Evolutionary conservation across 2,329 filamentous ascomycete genomes (phyloP).

Genomic region (Atkinsonella texensis): DNA sequence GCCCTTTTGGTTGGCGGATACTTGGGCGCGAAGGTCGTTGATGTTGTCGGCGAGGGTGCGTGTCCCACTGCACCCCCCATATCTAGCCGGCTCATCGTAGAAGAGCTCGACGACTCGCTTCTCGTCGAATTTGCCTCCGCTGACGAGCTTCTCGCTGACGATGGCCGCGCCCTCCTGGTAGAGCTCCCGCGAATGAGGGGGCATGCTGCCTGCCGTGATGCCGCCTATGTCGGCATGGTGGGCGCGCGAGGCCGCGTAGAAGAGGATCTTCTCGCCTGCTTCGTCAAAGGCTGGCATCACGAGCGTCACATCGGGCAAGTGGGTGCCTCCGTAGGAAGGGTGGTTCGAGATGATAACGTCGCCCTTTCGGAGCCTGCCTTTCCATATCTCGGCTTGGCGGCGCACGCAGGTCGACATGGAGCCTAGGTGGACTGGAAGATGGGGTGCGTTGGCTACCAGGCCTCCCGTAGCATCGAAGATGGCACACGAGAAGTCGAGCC

Average conservation of each 20-base stretch:
- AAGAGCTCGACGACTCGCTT: constrained; percentile 61
- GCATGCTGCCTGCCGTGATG: constrained; percentile 72
- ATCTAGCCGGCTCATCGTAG: constrained; percentile 60
- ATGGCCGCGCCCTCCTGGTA: constrained; percentile 53
- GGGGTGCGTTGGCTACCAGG: constrained; percentile 67
- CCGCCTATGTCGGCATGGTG: constrained; percentile 82
- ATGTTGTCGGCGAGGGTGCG: constrained; percentile 70
- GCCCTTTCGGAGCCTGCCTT: constrained; percentile 61
- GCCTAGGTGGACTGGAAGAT: constrained; percentile 69
- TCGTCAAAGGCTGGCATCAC: constrained; percentile 65
- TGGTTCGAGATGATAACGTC: constrained; percentile 79
- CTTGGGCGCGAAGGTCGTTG: constrained; percentile 72
- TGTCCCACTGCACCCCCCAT: constrained; percentile 67
- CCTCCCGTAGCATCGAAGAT: constrained; percentile 66
- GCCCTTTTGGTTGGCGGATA: constrained; percentile 75
- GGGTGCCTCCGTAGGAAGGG: constrained; percentile 71
- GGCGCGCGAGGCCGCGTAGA: constrained; percentile 69
- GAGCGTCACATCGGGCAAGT: constrained; percentile 72
- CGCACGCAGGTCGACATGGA: constrained; percentile 74
- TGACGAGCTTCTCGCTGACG: constrained; percentile 58
- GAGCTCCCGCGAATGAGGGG: constrained; percentile 54
- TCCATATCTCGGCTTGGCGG: constrained; percentile 69
- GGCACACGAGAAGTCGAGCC: constrained; percentile 72
- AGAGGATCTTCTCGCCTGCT: constrained; percentile 57
- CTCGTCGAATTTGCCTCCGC: constrained; percentile 66